Evolutionary conservation across 2,329 filamentous ascomycete genomes (phyloP).

Genomic region (Diatrype stigma): DNA sequence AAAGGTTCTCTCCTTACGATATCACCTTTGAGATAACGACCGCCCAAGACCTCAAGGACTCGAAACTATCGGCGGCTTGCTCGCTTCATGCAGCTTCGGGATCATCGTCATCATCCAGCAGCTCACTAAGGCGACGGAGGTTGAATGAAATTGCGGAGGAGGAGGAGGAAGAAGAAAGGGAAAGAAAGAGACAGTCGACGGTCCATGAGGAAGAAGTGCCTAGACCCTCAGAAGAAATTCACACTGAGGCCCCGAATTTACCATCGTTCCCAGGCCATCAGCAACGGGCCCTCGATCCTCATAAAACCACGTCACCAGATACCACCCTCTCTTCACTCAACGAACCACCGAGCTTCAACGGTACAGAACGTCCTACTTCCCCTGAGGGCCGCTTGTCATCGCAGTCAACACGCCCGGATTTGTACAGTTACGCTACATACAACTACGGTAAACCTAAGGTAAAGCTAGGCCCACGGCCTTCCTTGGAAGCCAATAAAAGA

Average conservation of each 20-base stretch:
- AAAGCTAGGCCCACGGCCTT: constrained; percentile 83
- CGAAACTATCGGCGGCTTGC: constrained; percentile 81
- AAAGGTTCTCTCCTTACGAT: constrained; percentile 80
- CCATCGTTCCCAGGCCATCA: constrained; percentile 28
- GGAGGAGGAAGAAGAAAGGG: constrained; percentile 71
- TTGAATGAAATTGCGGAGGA: constrained; percentile 94
- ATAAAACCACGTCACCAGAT: constrained; percentile 46
- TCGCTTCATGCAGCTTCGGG: constrained; percentile 83
- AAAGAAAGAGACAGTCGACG: constrained; percentile 55
- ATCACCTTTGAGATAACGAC: constrained; percentile 72
- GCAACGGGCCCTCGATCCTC: constrained; percentile 48
- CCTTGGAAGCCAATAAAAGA: constrained; percentile 58
- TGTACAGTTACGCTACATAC: constrained; percentile 47
- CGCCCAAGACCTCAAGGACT: constrained; percentile 79
- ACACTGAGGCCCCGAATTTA: constrained; percentile 14
- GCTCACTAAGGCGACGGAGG: constrained; percentile 70
- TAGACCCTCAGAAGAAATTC: constrained; percentile 20
- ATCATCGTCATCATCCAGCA: constrained; percentile 80
- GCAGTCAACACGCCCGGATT: constrained; percentile 48
- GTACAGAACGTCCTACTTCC: constrained; percentile 40
- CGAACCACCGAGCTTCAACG: constrained; percentile 50
- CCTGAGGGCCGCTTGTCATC: constrained; percentile 45
- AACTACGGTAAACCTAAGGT: constrained; percentile 69
- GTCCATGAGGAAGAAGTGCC: constrained; percentile 42
- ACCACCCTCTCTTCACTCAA: constrained; percentile 46